Conservation (phyloP, 179 eudicot genomes). For the Spinacia oleracea region DNA sequence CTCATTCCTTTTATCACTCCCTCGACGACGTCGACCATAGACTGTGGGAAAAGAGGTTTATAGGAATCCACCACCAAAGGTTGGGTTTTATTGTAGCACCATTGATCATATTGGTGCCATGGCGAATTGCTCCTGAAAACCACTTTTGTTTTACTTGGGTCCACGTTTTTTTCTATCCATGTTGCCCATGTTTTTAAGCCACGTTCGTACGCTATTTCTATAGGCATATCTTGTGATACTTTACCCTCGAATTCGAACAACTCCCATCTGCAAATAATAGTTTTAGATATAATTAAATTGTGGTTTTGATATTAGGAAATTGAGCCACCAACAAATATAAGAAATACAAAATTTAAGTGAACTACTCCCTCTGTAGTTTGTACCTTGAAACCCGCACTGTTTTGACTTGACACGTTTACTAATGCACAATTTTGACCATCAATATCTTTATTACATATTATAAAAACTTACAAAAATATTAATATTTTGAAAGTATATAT, state of each 20-base stretch:
- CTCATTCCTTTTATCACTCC: conserved; percentile 8
- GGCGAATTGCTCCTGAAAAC: conserved; percentile 38
- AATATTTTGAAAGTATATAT: too few relatives aligned
- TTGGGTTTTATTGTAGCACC: conserved; percentile 38
- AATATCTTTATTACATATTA: too few relatives aligned
- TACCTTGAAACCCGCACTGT: too few relatives aligned
- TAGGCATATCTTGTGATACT: conserved; percentile 28
- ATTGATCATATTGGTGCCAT: conserved; percentile 24
- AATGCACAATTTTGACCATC: too few relatives aligned
- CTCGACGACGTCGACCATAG: conserved; percentile 24
- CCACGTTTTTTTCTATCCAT: conserved; percentile 33
- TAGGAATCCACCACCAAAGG: conserved; percentile 39
- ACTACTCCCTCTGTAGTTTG: too few relatives aligned
- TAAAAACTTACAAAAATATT: too few relatives aligned
- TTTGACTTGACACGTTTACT: too few relatives aligned
- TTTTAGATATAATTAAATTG: too few relatives aligned
- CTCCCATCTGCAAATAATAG: conserved; percentile 36
- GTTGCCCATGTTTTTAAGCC: conserved; percentile 39
- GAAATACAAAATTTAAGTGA: too few relatives aligned
- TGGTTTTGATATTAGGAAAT: too few relatives aligned
- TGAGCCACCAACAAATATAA: too few relatives aligned
- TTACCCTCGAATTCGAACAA: conserved; percentile 30
- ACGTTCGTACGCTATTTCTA: conserved; percentile 29
- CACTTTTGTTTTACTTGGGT: conserved; percentile 32
- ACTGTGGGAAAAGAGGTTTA: conserved; percentile 1